These are phyloP conservation scores for Fusarium dlaminii DNA, from an alignment of 2,329 filamentous ascomycete genomes.

Conservation along the genomic window DNA sequence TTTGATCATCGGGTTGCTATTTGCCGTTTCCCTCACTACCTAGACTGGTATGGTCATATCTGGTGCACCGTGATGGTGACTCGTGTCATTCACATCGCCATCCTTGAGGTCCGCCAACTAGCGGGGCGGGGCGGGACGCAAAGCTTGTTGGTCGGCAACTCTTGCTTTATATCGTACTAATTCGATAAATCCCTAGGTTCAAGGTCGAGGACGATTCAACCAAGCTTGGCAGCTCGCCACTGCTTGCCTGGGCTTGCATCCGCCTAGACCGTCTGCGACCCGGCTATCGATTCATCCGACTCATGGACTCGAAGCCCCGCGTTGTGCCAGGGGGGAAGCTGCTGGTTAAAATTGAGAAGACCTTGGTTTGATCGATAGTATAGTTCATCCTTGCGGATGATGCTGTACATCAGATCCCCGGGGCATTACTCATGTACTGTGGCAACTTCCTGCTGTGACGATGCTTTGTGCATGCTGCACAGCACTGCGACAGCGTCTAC, in stretches of 20 bases:
- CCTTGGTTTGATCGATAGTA: conserved; percentile 46
- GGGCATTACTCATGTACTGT: not conserved
- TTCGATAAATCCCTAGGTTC: conserved; percentile 52
- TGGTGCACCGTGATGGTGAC: not conserved
- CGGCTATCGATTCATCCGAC: conserved; percentile 64
- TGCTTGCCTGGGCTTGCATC: conserved; percentile 67
- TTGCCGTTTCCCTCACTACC: not conserved
- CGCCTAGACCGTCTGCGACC: conserved; percentile 65
- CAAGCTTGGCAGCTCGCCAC: conserved; percentile 48
- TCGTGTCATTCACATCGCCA: not conserved
- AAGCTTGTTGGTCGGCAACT: conserved; percentile 3
- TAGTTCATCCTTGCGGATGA: not conserved
- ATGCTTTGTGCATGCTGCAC: not conserved
- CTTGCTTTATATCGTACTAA: conserved; percentile 33
- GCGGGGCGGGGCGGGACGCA: not conserved
- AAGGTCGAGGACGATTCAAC: conserved; percentile 62
- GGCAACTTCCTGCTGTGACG: conserved; percentile 2
- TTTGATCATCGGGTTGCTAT: not conserved
- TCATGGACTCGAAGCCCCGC: conserved; percentile 58
- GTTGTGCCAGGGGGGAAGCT: conserved; percentile 58
- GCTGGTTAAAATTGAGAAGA: conserved; percentile 63
- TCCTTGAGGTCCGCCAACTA: not conserved
- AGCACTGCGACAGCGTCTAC: not conserved
- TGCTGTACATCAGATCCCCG: not conserved
- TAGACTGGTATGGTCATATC: not conserved